Evolutionary conservation across 1,139 yeast genomes (phyloP).

Genomic region (Schizosaccharomyces versatilis): DNA sequence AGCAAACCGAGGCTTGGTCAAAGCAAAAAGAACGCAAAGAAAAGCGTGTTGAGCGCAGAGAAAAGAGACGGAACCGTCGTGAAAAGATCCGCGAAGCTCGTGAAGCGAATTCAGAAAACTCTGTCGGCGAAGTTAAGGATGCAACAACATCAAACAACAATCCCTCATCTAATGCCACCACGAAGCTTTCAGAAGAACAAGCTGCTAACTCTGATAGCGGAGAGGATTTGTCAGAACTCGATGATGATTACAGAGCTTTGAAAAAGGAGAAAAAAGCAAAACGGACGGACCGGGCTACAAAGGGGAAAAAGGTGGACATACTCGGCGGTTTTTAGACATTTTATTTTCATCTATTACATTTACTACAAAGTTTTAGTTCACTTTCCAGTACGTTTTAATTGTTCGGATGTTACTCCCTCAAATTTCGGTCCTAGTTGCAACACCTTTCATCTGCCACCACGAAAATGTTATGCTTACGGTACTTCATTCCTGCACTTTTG

Average conservation of each 20-base stretch:
- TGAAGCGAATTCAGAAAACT: neutral
- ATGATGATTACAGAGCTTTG: neutral
- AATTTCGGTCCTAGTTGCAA: too few relatives aligned
- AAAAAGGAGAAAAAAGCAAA: neutral
- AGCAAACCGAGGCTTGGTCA: neutral
- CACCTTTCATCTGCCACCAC: too few relatives aligned
- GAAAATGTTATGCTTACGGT: slow-evolving; percentile 1
- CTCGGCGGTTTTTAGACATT: too few relatives aligned
- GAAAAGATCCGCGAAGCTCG: neutral
- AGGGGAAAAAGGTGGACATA: too few relatives aligned
- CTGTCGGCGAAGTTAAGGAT: neutral
- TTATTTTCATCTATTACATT: too few relatives aligned
- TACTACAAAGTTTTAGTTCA: too few relatives aligned
- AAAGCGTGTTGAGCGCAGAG: slow-evolving; percentile 1
- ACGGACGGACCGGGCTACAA: neutral
- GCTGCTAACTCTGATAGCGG: neutral
- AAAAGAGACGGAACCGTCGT: neutral
- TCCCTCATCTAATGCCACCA: too few relatives aligned
- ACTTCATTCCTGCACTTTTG: slow-evolving; percentile 1
- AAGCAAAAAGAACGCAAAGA: slow-evolving; percentile 2
- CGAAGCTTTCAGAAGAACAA: neutral
- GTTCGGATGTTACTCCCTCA: too few relatives aligned
- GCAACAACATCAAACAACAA: neutral
- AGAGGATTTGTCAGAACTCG: neutral
- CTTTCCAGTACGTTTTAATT: too few relatives aligned